These are phyloP conservation scores for Brassica rapa DNA, from an alignment of 345 rosid species.

Conservation along the genomic window DNA sequence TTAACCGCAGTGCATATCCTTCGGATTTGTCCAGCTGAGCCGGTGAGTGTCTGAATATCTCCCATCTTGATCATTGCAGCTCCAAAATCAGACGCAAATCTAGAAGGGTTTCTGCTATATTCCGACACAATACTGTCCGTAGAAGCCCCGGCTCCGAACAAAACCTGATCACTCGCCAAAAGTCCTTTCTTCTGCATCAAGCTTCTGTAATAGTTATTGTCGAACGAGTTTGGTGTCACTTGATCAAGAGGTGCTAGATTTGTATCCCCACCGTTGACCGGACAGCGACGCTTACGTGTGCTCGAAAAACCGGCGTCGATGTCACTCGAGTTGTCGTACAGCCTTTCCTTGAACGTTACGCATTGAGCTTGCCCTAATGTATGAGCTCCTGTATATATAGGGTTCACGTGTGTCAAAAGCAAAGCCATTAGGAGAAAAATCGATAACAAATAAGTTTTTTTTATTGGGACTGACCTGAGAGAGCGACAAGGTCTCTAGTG, in stretches of 20 bases:
- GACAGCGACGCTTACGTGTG: slow-evolving; percentile 42
- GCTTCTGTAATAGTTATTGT: slow-evolving; percentile 52
- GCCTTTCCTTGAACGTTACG: slow-evolving; percentile 43
- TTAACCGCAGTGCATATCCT: neutral
- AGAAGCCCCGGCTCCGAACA: slow-evolving; percentile 45
- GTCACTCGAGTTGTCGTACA: slow-evolving; percentile 49
- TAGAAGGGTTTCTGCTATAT: neutral
- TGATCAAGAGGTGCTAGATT: slow-evolving; percentile 46
- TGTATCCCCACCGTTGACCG: neutral
- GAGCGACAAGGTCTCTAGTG: slow-evolving; percentile 61
- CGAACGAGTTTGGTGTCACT: slow-evolving; percentile 53
- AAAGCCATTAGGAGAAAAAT: neutral
- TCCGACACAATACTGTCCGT: slow-evolving; percentile 42
- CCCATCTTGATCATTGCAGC: slow-evolving; percentile 56
- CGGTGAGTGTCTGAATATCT: slow-evolving; percentile 12
- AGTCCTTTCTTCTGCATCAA: slow-evolving; percentile 53
- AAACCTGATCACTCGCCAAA: slow-evolving; percentile 49
- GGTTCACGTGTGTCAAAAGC: slow-evolving; percentile 19
- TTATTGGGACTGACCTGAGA: slow-evolving; percentile 45
- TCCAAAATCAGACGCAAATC: slow-evolving; percentile 34
- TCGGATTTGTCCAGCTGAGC: neutral
- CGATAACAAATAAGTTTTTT: neutral
- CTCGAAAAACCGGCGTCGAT: slow-evolving; percentile 49
- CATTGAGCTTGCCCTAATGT: slow-evolving; percentile 63
- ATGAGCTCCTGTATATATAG: slow-evolving; percentile 48